Percentiles rank a stretch among this genome's conserved stretches.
Conservation (phyloP, 2,329 filamentous ascomycete genomes). For the Alternaria tenuissima region DNA sequence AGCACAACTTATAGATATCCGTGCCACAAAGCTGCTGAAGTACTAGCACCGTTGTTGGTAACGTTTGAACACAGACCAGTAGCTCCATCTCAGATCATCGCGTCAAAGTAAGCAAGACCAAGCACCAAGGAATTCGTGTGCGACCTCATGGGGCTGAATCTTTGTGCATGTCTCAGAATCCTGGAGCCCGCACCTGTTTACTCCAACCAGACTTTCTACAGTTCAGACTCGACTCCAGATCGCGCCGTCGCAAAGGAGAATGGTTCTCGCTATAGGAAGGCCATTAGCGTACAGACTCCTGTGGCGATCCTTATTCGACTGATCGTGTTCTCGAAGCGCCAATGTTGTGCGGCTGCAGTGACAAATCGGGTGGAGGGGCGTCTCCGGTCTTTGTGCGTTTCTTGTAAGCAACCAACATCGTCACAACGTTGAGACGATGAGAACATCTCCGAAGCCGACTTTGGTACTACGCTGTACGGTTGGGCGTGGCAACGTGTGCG, state of each 20-base stretch:
- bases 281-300: not conserved
- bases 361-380: slow-evolving; percentile 1
- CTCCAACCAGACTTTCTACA: not conserved
- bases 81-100: not conserved
- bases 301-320: not conserved
- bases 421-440: slow-evolving; percentile 11
- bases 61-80: slow-evolving; percentile 1
- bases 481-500: slow-evolving; percentile 8
- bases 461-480: slow-evolving; percentile 13
- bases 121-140: not conserved
- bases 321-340: not conserved
- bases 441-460: not conserved
- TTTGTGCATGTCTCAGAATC: not conserved
- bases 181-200: not conserved
- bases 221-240: not conserved
- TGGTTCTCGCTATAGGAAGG: not conserved
- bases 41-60: slow-evolving; percentile 5
- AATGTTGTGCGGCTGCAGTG: not conserved
- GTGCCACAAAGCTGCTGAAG: not conserved
- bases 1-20: not conserved
- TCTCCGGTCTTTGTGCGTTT: slow-evolving; percentile 1
- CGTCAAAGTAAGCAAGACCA: not conserved
- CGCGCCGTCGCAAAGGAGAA: not conserved
- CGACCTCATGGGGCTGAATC: not conserved
- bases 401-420: not conserved